Evolutionary conservation across 164 flowering plant genomes (phyloP).

Genomic region (Vitis riparia): DNA sequence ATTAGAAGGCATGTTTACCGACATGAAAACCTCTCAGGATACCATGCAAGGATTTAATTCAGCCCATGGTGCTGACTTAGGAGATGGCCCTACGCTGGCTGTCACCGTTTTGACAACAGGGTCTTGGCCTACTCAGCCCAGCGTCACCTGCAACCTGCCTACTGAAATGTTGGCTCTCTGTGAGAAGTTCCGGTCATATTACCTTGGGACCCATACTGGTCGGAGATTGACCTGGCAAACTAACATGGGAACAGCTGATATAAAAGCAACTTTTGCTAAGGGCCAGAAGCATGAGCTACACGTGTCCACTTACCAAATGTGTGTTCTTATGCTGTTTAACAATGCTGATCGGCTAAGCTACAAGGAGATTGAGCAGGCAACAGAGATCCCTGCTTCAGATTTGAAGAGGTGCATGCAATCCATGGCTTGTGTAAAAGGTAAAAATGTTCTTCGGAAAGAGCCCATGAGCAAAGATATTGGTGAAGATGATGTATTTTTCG

Average conservation of each 20-base stretch:
- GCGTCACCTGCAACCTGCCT: conserved; percentile 71
- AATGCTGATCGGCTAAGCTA: conserved; percentile 42
- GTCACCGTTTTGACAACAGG: conserved; percentile 56
- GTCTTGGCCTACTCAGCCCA: conserved; percentile 57
- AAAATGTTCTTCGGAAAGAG: conserved; percentile 79
- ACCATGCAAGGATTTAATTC: conserved; percentile 47
- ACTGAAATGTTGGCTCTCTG: conserved; percentile 46
- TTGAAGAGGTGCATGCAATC: conserved; percentile 53
- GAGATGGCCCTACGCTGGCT: conserved; percentile 59
- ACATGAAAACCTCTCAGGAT: conserved; percentile 88
- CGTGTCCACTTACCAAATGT: conserved; percentile 81
- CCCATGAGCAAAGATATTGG: conserved; percentile 94
- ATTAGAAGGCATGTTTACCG: conserved; percentile 60
- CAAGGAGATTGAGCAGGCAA: conserved; percentile 49
- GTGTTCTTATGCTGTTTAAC: conserved; percentile 51
- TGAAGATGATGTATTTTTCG: conserved; percentile 79
- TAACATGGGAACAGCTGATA: conserved; percentile 54
- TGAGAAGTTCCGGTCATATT: conserved; percentile 45
- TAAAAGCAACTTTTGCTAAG: conserved; percentile 54
- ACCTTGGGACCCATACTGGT: conserved; percentile 58
- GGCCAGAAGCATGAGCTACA: conserved; percentile 92
- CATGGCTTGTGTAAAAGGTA: conserved; percentile 54
- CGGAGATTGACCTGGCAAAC: conserved; percentile 57
- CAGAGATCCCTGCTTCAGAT: conserved; percentile 45
- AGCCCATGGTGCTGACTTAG: conserved; percentile 50